Evolutionary conservation across 768 basidiomycete species (phyloP).

Genomic region (Psilocybe cubensis): DNA sequence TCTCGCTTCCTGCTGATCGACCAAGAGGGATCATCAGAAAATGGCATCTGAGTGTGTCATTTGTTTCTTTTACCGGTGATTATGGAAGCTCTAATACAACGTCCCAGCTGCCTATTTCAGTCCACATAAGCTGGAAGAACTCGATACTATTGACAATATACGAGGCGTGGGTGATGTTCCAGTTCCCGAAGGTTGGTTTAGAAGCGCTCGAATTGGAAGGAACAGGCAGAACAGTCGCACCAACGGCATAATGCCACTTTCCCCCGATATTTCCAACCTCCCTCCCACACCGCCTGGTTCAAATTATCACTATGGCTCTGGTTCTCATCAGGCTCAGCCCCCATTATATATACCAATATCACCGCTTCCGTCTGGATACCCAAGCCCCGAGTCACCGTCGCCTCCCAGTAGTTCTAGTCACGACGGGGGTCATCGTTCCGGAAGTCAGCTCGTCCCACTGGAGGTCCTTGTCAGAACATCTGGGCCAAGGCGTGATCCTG

Average conservation of each 20-base stretch:
- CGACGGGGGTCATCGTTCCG: slow-evolving; percentile 23
- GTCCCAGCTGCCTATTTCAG: slow-evolving; percentile 83
- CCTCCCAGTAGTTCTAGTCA: slow-evolving; percentile 37
- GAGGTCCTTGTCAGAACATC: slow-evolving; percentile 60
- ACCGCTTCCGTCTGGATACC: slow-evolving; percentile 34
- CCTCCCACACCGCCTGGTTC: slow-evolving; percentile 26
- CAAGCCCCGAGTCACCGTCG: slow-evolving; percentile 43
- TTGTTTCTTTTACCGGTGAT: slow-evolving; percentile 3
- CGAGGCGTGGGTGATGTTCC: slow-evolving; percentile 64
- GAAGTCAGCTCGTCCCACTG: slow-evolving; percentile 59
- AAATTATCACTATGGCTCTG: slow-evolving; percentile 20
- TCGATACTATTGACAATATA: slow-evolving; percentile 74
- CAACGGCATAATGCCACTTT: slow-evolving; percentile 36
- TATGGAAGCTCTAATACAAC: slow-evolving; percentile 25
- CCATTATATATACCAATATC: slow-evolving; percentile 26
- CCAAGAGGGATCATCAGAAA: slow-evolving; percentile 60
- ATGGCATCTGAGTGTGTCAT: slow-evolving; percentile 79
- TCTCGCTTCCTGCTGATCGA: slow-evolving; percentile 62
- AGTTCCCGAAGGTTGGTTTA: slow-evolving; percentile 80
- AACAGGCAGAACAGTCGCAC: slow-evolving; percentile 52
- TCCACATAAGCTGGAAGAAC: slow-evolving; percentile 70
- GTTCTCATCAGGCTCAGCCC: slow-evolving; percentile 26
- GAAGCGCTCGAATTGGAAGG: slow-evolving; percentile 76
- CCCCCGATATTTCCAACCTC: slow-evolving; percentile 28
- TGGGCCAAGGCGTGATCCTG: slow-evolving; percentile 61